Evolutionary conservation across 116 monocot genomes (phyloP).

Genomic region (Zostera marina): DNA sequence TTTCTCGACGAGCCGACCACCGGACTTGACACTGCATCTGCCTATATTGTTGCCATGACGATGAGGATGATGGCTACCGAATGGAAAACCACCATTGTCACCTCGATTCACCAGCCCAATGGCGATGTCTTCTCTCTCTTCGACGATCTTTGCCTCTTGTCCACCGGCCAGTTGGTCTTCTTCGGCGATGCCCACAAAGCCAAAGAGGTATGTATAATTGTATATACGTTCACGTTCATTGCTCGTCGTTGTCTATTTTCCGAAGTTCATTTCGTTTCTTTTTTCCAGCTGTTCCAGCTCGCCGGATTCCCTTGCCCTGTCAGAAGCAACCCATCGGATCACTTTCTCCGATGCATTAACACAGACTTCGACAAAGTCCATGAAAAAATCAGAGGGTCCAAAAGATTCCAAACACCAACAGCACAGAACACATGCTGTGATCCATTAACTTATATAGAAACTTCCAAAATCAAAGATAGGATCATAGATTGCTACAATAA

Average conservation of each 20-base stretch:
- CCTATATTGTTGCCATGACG: slow-evolving; percentile 52
- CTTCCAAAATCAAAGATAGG: slow-evolving; percentile 43
- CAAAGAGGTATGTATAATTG: slow-evolving; percentile 22
- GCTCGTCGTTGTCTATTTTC: no score
- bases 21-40: slow-evolving; percentile 72
- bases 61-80: slow-evolving; percentile 50
- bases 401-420: background rate
- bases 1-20: slow-evolving; percentile 92
- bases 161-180: slow-evolving; percentile 64
- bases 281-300: background rate
- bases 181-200: slow-evolving; percentile 58
- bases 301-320: slow-evolving; percentile 16
- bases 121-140: slow-evolving; percentile 68
- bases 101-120: slow-evolving; percentile 84
- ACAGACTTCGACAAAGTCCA: slow-evolving; percentile 45
- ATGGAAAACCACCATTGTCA: slow-evolving; percentile 46
- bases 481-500: slow-evolving; percentile 46
- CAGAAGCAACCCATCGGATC: slow-evolving; percentile 51
- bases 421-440: slow-evolving; percentile 19
- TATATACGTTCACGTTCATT: no score
- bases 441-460: slow-evolving; percentile 38
- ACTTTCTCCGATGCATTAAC: slow-evolving; percentile 62
- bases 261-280: no score
- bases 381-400: slow-evolving; percentile 26
- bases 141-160: slow-evolving; percentile 71